A percentile compares a stretch with the other conserved stretches of the same genome.
Evolutionary conservation across 2,329 filamentous ascomycete genomes (phyloP).

Genomic region (Alternaria arborescens): DNA sequence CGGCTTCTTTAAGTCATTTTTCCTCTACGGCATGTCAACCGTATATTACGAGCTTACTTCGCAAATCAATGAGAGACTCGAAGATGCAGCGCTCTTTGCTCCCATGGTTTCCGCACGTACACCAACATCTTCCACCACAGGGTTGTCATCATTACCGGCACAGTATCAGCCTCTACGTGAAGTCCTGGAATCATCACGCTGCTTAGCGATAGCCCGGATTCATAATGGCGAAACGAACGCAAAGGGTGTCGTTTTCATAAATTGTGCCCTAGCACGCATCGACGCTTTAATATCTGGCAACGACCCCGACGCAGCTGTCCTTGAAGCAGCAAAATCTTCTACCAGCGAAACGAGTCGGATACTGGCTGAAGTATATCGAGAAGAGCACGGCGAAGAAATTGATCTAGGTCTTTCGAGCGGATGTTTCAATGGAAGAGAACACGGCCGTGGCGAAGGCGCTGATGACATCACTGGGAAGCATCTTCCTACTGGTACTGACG

Average conservation of each 20-base stretch:
- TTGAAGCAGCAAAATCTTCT: constrained; percentile 28
- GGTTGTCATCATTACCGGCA: constrained; percentile 10
- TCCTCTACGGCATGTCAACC: constrained; percentile 33
- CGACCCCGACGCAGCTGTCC: constrained; percentile 28
- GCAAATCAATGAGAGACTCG: constrained; percentile 26
- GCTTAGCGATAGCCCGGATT: constrained; percentile 23
- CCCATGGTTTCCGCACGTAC: background rate
- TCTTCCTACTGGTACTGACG: background rate
- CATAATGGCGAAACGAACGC: constrained; percentile 38
- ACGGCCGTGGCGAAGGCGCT: constrained; percentile 24
- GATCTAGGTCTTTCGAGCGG: constrained; percentile 18
- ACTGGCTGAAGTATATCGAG: constrained; percentile 28
- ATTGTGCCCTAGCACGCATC: constrained; percentile 34
- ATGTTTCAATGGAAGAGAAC: constrained; percentile 11
- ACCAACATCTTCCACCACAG: constrained; percentile 9
- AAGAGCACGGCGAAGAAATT: constrained; percentile 34
- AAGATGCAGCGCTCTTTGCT: constrained; percentile 1
- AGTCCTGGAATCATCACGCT: constrained; percentile 16
- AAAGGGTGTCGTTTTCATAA: constrained; percentile 33
- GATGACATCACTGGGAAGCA: constrained; percentile 2
- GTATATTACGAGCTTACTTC: constrained; percentile 35
- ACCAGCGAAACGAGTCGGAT: constrained; percentile 22
- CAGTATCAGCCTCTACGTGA: constrained; percentile 25
- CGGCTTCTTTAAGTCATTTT: constrained; percentile 37
- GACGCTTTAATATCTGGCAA: constrained; percentile 28